Conservation (phyloP, 2,329 filamentous ascomycete genomes). For the Amauroascus verrucosus region DNA sequence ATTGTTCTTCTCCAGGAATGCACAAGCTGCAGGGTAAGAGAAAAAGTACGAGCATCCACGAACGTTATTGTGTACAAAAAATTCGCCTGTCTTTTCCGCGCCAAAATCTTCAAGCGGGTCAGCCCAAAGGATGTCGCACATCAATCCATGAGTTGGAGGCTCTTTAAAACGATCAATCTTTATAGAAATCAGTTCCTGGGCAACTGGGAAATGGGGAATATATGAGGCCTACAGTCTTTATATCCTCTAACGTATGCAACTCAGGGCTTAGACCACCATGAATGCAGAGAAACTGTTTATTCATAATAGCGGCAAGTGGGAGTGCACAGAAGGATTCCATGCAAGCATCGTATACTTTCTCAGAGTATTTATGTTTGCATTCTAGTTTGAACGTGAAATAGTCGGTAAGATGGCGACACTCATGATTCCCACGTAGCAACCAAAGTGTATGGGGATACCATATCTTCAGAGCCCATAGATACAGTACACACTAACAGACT, state of each 20-base stretch:
- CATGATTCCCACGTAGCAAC: constrained; percentile 95
- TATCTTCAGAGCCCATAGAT: constrained; percentile 96
- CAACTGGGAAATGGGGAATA: background rate
- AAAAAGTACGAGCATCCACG: constrained; percentile 99
- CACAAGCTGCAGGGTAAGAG: constrained; percentile 92
- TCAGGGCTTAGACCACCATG: constrained; percentile 94
- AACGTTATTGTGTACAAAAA: constrained; percentile 96
- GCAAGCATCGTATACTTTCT: constrained; percentile 90
- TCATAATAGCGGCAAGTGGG: constrained; percentile 94
- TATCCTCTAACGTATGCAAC: constrained; percentile 86
- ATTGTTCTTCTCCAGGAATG: constrained; percentile 98
- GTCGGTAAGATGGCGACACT: constrained; percentile 96
- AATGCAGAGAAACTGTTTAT: constrained; percentile 99
- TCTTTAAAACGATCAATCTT: constrained; percentile 96
- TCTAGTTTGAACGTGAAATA: constrained; percentile 99
- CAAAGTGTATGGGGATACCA: constrained; percentile 97
- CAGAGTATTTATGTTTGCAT: constrained; percentile 99
- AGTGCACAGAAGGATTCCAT: constrained; percentile 96
- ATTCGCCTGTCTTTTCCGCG: constrained; percentile 96
- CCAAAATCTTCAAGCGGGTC: constrained; percentile 97
- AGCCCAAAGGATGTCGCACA: constrained; percentile 99
- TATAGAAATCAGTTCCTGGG: constrained; percentile 17
- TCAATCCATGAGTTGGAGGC: constrained; percentile 90
- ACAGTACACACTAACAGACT: constrained; percentile 64
- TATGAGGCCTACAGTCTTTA: constrained; percentile 60